These are phyloP conservation scores for Yamadazyma sp. DNA, from an alignment of 1,139 yeast species.

Conservation along the genomic window DNA sequence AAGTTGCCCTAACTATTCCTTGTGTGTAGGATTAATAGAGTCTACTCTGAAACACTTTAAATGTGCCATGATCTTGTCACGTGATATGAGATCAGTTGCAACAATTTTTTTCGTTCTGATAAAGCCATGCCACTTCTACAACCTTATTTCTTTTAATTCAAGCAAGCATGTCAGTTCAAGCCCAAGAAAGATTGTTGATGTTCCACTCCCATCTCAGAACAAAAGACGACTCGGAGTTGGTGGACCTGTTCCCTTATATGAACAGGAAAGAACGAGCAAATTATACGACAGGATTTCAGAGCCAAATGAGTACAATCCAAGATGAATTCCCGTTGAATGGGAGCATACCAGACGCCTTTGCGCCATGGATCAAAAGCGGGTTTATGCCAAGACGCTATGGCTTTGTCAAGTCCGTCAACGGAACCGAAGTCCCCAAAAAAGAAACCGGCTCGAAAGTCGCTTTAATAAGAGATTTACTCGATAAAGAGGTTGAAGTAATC, in stretches of 20 bases:
- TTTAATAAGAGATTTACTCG: neutral
- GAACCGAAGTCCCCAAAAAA: no score
- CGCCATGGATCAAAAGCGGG: neutral
- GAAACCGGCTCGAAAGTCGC: neutral
- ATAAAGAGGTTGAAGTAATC: neutral
- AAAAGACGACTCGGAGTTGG: constrained; percentile 5
- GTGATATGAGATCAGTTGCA: constrained; percentile 11
- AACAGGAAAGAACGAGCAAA: constrained; percentile 4
- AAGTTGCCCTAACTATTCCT: no score
- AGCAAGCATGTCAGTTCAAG: constrained; percentile 4
- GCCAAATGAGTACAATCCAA: neutral
- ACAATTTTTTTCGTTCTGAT: neutral
- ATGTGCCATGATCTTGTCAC: no score
- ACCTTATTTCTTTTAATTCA: neutral
- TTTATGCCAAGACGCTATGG: neutral
- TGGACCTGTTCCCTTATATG: constrained; percentile 11
- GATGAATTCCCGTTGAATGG: constrained; percentile 8
- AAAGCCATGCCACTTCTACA: neutral
- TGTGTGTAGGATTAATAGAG: no score
- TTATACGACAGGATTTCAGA: constrained; percentile 7
- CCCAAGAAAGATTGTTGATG: constrained; percentile 8
- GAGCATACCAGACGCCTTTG: constrained; percentile 1
- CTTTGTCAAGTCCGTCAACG: no score
- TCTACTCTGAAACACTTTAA: no score
- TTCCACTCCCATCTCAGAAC: constrained; percentile 9